Evolutionary conservation across 495 filamentous ascomycete genomes (phyloP), one percentile per base, ranked within the genome.

Genomic region (Delitschia confertaspora): DNA sequence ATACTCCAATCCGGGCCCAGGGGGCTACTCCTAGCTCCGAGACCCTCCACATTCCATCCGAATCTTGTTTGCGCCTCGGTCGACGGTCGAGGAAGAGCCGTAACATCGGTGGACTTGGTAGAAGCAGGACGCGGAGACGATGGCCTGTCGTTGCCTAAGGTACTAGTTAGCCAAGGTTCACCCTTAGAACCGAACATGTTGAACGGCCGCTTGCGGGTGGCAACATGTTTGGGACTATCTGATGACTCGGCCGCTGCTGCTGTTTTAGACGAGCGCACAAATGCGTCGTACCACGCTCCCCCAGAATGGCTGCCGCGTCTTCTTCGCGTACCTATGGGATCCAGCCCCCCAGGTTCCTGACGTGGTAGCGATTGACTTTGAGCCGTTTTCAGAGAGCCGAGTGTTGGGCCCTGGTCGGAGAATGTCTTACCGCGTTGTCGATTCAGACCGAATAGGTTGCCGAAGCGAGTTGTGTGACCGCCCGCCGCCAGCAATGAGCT

Each of bases 341-440:
- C 38, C 33, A 36, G 23, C 13, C 45, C 38, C 18, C 29, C 17
- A 24, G 33, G 49, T 24, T 64, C 61, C 33, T 65, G 57, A 19
- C 63, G 45, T 7, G 64, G 64, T 47, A 67, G 45, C 11, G 60
- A 63, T 23, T 63, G 63, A 29, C 59, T 66, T 37, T 64, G 56
- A 2, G 55, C 42, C 19, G 52, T 40, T 13, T 58, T 54, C 39
- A 67, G 42, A 6, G 55, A 55, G 14, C 60, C 60, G 14, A 63
- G 26, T 2, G 61, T 41, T 8, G 55, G 58, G 8, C 64, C 62
- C 21, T 63, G 57, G 17, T 59, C 58, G 13, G 53, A 46, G 21
- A 57, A 20, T 7, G 59, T 60, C 45, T 65, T 65, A n/a, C 56
- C 62, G 16, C 63, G 49, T 26, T 54, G 58, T 19, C 60, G 33